Base-by-base conservation (phyloP, 768 basidiomycete species). In the Suillus luteus region DNA sequence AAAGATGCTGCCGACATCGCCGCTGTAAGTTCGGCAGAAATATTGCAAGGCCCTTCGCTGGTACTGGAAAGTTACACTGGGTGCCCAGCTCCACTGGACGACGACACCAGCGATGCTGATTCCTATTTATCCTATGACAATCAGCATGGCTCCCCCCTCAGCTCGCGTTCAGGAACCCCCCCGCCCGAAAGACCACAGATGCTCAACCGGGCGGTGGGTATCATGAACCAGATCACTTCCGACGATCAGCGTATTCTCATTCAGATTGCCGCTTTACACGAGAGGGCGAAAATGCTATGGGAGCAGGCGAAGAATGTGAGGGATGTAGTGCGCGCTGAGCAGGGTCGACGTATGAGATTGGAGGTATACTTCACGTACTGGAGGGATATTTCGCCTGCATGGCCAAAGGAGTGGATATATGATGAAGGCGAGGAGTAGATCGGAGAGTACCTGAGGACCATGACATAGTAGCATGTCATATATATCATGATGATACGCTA, bases 361-460 rank as follows among this genome's bases (percentile, higher is more conserved):
- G 69, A 74, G 22, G 22, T 62, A 5, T 75, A 67, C 33, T 76
- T 71, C 37, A 67, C 65, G n/a, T 69, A 75, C 41, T 75, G 74
- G 74, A 65, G 64, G 33, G 66, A 76, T 33, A 70, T 64, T 2
- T 66, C 67, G 15, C 66, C 67, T 3, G 49, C 5, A 9, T 72
- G 75, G 72, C 66, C 68, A 64, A 33, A 9, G 61, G 37, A 15
- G 15, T 75, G 73, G 73, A 9, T 75, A 37, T 72, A 63, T n/a
- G 65, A 55, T 43, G 58, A 60, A 12, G 27, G 27, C 27, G 27
- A 27, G 27, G 27, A 27, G 27, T 27, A 27, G 27, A 1, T 27
- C 27, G 27, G n/a, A 35, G n/a, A n/a, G 43, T 44, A 44, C 10
- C 43, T 19, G 17, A n/a, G 37, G n/a, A 38, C 7, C 8, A 38